Percentiles rank a stretch among this genome's conserved stretches.
Conservation (phyloP, 108 stramenopile species). For the Mediolabrus comicus region DNA sequence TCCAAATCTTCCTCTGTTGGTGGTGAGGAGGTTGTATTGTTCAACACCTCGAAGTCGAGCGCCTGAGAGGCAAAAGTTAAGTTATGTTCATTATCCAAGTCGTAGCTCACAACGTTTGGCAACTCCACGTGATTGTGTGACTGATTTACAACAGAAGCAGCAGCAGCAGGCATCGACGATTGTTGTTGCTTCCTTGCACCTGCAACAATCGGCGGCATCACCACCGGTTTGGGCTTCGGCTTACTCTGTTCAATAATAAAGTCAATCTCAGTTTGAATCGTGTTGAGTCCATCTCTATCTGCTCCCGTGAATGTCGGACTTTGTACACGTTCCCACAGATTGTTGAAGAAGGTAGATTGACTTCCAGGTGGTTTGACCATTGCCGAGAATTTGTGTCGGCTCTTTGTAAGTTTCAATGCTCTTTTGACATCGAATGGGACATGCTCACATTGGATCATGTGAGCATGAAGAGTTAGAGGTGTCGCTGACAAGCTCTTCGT, state of each 20-base stretch:
- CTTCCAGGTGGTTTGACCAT: conserved; percentile 9
- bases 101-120: conserved; percentile 9
- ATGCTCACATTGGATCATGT: conserved; percentile 21
- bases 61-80: not conserved
- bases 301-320: conserved; percentile 20
- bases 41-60: not conserved
- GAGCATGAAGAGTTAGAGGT: conserved; percentile 24
- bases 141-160: not conserved
- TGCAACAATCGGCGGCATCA: not conserved
- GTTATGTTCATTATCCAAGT: conserved; percentile 1
- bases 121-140: not conserved
- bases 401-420: conserved; percentile 31
- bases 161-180: not conserved
- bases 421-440: conserved; percentile 9
- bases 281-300: not conserved
- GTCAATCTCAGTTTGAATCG: not conserved
- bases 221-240: not conserved
- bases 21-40: not conserved
- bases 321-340: conserved; percentile 34
- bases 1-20: conserved; percentile 30
- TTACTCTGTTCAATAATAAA: conserved; percentile 11
- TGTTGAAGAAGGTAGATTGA: conserved; percentile 21
- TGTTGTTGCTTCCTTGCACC: no score
- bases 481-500: conserved; percentile 20
- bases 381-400: conserved; percentile 16